phyloP scores from a whole-genome alignment of 2,329 filamentous ascomycete species.

The Blastomyces gilchristii region DNA sequence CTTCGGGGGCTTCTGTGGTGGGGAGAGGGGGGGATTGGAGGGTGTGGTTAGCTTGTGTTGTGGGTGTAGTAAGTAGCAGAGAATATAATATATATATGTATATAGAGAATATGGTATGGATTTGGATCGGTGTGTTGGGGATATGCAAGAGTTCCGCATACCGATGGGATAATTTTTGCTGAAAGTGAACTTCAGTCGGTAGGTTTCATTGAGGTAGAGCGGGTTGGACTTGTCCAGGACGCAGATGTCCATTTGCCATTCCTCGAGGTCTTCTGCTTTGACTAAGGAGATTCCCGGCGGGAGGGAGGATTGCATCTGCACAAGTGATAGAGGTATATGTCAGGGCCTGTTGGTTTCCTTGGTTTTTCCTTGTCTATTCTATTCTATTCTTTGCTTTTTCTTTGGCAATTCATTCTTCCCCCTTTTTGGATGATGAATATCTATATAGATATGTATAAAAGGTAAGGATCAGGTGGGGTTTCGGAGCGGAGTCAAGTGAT shows the following conservation, averaged over 20 bases:
- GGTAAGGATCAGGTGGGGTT: neutral
- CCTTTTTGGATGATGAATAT: neutral
- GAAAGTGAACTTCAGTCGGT: constrained; percentile 81
- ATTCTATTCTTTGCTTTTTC: too few relatives aligned
- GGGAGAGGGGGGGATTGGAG: neutral
- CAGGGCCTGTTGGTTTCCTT: neutral
- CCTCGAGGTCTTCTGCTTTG: constrained; percentile 68
- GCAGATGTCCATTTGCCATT: constrained; percentile 86
- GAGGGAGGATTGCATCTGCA: constrained; percentile 47
- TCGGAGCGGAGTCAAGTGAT: neutral
- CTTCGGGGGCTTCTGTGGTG: constrained; percentile 75
- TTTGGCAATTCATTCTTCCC: neutral
- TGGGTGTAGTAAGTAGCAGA: neutral
- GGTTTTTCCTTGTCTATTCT: too few relatives aligned
- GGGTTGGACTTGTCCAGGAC: constrained; percentile 78
- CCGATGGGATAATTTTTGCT: constrained; percentile 79
- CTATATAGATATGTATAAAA: too few relatives aligned
- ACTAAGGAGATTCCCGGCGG: constrained; percentile 67
- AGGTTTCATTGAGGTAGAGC: constrained; percentile 68
- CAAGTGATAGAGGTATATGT: neutral
- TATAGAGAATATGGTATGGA: neutral
- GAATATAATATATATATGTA: neutral
- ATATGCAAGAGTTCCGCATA: constrained; percentile 35
- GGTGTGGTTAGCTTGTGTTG: neutral
- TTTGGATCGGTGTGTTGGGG: constrained; percentile 13